Base-by-base conservation (phyloP, 805 yeast genomes). In the Pichia exigua region DNA sequence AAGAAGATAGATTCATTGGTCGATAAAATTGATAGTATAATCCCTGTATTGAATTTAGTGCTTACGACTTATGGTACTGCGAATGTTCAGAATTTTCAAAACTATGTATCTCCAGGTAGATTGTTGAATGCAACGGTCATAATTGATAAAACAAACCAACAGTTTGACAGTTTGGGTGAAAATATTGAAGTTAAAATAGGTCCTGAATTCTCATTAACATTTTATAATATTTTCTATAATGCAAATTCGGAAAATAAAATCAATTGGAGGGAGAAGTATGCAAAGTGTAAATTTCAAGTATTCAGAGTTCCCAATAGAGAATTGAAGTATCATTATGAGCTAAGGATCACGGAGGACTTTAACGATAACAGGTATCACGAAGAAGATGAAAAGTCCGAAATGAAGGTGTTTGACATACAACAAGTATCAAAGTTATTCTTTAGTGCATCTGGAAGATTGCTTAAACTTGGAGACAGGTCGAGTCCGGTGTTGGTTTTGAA, bases 341-440 rank as follows among this genome's bases (percentile, higher is more conserved):
- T 86, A 18, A 65, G 61, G 11, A 70, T 86, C 2, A 61, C 60
- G 5, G 91, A 87, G 58, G 76, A 75, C 59, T 80, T 83, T 46
- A 73, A 84, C 57, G 95, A 86, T 65, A 87, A 77, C 0, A 67
- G 92, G 50, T 86, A 83, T 60, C 95, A 86, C 61, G 87, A 85
- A 15, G 77, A 74, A 8, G 77, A 68, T 4, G 77, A 70, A 17
- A 61, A 56, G n/a, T 75, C 78, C 0, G 64, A 66, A 27, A 50
- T 52, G 1, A 62, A 71, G 17, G 50, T 52, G 2, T 59, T 76
- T 46, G 70, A 74, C 42, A 60, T 82, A 4, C 61, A 68, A 17
- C 59, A 67, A 4, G 70, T 86, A 2, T 65, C 73, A 4, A 72
- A 80, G 51, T 63, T 85, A 45, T 86, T 83, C 57, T 86, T 83